Base-by-base conservation (phyloP, 495 filamentous ascomycete genomes). In the Lophiostoma macrostomum region DNA sequence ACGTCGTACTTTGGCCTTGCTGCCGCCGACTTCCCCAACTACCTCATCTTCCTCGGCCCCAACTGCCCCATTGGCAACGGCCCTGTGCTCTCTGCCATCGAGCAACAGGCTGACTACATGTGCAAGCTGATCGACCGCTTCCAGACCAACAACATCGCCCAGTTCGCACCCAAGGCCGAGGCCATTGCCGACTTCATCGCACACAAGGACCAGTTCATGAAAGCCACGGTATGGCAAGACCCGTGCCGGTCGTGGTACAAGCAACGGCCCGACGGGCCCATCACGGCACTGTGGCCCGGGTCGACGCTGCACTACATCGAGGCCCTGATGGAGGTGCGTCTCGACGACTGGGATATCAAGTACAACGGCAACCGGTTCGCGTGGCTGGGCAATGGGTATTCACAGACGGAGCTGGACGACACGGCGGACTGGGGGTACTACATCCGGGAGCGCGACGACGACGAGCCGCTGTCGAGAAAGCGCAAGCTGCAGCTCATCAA, bases 201-300 rank as follows among this genome's bases (percentile, higher is more conserved):
- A 12, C 70, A 77, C 46, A 74, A 74, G 39, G 71, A 78, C 51
- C 59, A 69, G 18, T 79, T 76, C 53, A 75, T 79, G 55, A 50
- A 67, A 10, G 62, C 64, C 16, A 78, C 73, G 1, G 73, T 78
- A 0, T 81, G 75, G 63, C 59, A 66, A 4, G 57, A 68, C 28
- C 64, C 72, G 13, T 81, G 79, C 50, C 70, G 73, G 13, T 77
- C 74, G n/a, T 80, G 77, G 76, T 80, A 81, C 57, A 80, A 78
- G 53, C 67, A 67, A 11, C 48, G 65, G 43, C 70, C 52, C 5
- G 56, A 56, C 18, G 58, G 59, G 16, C 54, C 56, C 19, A 57
- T 70, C 60, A 71, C 66, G 4, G 66, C 66, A 13, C 60, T 71
- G 11, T 71, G 69, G 69, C 69, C 69, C 1, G 69, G 69, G 13